Evolutionary conservation across 768 basidiomycete genomes (phyloP).

Genomic region (Boletus edulis): DNA sequence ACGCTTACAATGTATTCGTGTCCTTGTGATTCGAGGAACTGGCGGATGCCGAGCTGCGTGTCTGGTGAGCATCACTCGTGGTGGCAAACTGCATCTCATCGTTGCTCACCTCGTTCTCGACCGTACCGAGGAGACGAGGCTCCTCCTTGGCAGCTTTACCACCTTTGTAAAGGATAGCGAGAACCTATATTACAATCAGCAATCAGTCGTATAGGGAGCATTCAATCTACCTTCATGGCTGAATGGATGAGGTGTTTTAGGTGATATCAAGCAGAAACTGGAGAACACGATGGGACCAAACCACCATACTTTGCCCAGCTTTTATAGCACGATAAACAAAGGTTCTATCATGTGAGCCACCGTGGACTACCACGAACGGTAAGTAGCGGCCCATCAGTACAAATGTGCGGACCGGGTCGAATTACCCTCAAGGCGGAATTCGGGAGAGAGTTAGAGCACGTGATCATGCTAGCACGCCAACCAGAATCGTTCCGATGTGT

Average conservation of each 20-base stretch:
- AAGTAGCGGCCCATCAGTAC: too few species aligned
- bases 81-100: not conserved
- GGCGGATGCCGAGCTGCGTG: constrained; percentile 63
- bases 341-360: not conserved
- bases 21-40: constrained; percentile 68
- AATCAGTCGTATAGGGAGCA: not conserved
- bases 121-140: constrained; percentile 74
- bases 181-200: constrained; percentile 42
- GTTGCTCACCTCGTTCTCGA: constrained; percentile 66
- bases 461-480: constrained; percentile 4
- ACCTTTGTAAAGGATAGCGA: constrained; percentile 75
- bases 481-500: constrained; percentile 4
- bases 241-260: not conserved
- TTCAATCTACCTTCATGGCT: constrained; percentile 43
- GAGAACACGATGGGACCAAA: constrained; percentile 4
- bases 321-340: constrained; percentile 18
- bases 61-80: not conserved
- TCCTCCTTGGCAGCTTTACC: constrained; percentile 63
- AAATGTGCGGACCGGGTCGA: too few species aligned
- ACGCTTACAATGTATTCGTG: constrained; percentile 68
- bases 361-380: not conserved
- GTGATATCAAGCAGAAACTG: constrained; percentile 3
- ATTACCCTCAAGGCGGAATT: not conserved
- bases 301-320: not conserved
- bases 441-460: constrained; percentile 2